Conservation (phyloP, 441 rosid genomes). For the Metrosideros polymorpha region DNA sequence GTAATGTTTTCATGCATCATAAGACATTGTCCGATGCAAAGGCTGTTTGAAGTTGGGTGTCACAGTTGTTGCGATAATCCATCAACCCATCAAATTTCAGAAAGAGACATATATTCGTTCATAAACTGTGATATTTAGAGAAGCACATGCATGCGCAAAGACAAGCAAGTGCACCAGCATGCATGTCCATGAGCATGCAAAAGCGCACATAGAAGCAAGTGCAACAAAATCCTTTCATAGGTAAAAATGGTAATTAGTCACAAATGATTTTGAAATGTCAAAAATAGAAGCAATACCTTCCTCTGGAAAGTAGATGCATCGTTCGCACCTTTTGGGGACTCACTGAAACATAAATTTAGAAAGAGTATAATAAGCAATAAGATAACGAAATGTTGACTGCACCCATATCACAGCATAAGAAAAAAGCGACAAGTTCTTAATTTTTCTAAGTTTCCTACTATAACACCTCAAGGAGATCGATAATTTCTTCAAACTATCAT, state of each 20-base stretch:
- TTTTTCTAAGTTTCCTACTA: not conserved
- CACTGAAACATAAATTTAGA: slow-evolving; percentile 49
- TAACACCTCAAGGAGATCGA: not conserved
- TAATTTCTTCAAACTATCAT: not conserved
- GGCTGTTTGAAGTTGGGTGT: not conserved
- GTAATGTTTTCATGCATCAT: not conserved
- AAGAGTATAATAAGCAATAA: not conserved
- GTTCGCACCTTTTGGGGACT: slow-evolving; percentile 98
- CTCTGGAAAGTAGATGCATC: slow-evolving; percentile 98
- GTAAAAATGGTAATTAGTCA: not conserved
- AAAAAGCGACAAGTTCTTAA: not conserved
- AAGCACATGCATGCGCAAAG: not conserved
- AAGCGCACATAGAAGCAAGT: not conserved
- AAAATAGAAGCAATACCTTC: slow-evolving; percentile 49
- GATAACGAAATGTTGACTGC: not conserved
- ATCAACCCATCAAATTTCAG: not conserved
- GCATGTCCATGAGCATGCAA: not conserved
- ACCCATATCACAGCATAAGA: not conserved
- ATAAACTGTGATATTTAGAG: not conserved
- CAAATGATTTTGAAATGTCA: not conserved
- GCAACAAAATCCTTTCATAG: not conserved
- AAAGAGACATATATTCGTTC: not conserved
- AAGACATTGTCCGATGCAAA: not conserved
- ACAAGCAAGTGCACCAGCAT: not conserved
- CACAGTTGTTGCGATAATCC: not conserved